Evolutionary conservation across 1,284 basidiomycete genomes (phyloP).

Genomic region (Cutaneotrichosporon spelunceum): DNA sequence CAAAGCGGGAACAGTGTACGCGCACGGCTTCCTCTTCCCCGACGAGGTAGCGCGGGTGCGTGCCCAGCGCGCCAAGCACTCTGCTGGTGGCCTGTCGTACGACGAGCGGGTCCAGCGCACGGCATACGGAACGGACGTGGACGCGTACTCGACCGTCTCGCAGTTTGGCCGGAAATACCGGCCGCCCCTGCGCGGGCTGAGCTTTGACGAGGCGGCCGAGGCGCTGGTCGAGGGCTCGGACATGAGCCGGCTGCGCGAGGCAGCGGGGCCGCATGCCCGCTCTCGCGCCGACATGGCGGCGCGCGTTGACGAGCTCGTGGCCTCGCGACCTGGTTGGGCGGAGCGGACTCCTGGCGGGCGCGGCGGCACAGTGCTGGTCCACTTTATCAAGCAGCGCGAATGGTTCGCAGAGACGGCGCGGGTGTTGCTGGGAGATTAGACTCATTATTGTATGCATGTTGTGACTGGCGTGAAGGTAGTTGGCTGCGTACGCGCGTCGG

Average conservation of each 20-base stretch:
- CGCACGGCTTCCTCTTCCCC: slow-evolving; percentile 96
- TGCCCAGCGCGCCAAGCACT: slow-evolving; percentile 41
- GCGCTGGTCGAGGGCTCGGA: slow-evolving; percentile 78
- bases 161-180: slow-evolving; percentile 78
- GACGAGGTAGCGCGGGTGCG: slow-evolving; percentile 74
- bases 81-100: slow-evolving; percentile 29
- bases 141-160: slow-evolving; percentile 76
- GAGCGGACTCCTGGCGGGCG: slow-evolving; percentile 65
- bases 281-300: slow-evolving; percentile 3
- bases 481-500: no score
- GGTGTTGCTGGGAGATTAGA: background rate
- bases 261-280: slow-evolving; percentile 10
- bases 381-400: slow-evolving; percentile 93
- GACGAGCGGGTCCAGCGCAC: slow-evolving; percentile 26
- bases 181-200: slow-evolving; percentile 66
- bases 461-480: background rate
- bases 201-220: slow-evolving; percentile 70
- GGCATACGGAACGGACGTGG: slow-evolving; percentile 29
- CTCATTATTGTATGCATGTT: background rate
- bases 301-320: slow-evolving; percentile 56
- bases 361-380: slow-evolving; percentile 91
- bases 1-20: slow-evolving; percentile 86
- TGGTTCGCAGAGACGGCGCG: slow-evolving; percentile 90
- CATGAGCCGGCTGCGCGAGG: slow-evolving; percentile 21
- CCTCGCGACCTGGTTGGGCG: slow-evolving; percentile 43